Evolutionary conservation across 2,329 filamentous ascomycete species (phyloP), one percentile per base, ranked within the genome.

Genomic region (Colletotrichum graminicola): DNA sequence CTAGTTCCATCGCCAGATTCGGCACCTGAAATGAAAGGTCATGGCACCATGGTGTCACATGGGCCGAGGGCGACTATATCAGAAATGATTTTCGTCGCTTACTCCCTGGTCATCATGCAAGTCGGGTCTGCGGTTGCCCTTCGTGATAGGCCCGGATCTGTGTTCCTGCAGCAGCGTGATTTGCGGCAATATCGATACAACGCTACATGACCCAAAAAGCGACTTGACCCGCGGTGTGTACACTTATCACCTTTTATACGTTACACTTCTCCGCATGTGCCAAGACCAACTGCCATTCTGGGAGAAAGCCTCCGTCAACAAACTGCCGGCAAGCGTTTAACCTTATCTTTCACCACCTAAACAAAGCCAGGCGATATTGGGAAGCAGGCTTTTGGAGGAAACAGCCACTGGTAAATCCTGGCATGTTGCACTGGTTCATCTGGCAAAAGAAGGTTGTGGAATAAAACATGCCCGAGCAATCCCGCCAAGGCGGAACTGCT

Each of bases 231-330:
- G 7, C 21, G 29, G 29, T 12, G 3, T 21, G 18, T 54, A 18
- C 3, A 21, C 12, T 54, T 54, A n/a, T 34, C 10, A 16, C 51
- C 3, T 5, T 32, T n/a, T 54, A 34, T n/a, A 5, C 16, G 29
- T 34, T 47, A n/a, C 41, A 34, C 26, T 60, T n/a, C 41, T 26
- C 41, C 56, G 18, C 26, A 23, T 6, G 32, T 39, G 41, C 41
- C 56, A 47, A 60, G 39, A 43, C 34, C 39, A 60, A 45, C 56
- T 60, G 56, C 56, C 56, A 45, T 60, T 60, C 56, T 21, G 26
- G 41, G 56, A 60, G 14, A 45, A n/a, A 29, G 21, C 41, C 29
- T 47, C 56, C 56, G 56, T 21, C 1, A 2, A n/a, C 5, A 32
- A 11, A 11, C 16, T 32, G 39, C 41, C 41, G 56, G 56, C 18